Base-by-base conservation (phyloP, 352 stramenopile genomes). In the Phytophthora pinifolia region DNA sequence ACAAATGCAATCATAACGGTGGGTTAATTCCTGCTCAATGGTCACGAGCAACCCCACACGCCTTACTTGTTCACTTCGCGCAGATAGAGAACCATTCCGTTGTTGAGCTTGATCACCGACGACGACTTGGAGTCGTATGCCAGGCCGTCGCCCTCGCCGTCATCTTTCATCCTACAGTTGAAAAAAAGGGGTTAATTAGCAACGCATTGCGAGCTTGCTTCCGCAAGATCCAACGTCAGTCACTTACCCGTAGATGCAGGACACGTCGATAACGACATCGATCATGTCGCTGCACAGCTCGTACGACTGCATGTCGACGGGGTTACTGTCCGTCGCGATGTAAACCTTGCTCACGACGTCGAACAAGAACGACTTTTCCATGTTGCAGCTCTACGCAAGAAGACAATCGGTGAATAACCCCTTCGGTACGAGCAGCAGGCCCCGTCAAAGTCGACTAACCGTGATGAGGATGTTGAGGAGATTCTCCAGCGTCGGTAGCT, bases 241-340 rank as follows among this genome's bases (percentile, higher is more conserved):
- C 25, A 56, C 54, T 37, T 65, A 86, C 72, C 96, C 96, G 67
- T 99, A 99, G 62, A 99, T 99, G 63, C 96, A 98, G 39, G 96
- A 99, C 0, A 99, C 96, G 70, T 99, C 97, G 44, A 99, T 96
- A 41, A 99, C 96, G 9, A 99, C 96, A 78, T 99, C 97, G 62
- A 99, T 99, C 96, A 99, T 99, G 68, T 99, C 97, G 56, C 88
- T 97, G 66, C 96, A 99, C 6, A 99, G 77, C 63, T 99, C 97
- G 46, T 99, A 98, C 22, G 81, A 93, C 71, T 95, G 92, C 95
- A 98, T 98, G 73, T 99, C 97, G 1, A 99, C 96, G 0, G 97
- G 96, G 69, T 97, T 98, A 51, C 92, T 98, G 69, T 99, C 97
- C 8, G 97, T 99, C 17, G 91, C 94, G 56, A 99, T 98, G 75